Base-by-base conservation (phyloP, 2,329 filamentous ascomycete genomes). In the Colletotrichum sojae region DNA sequence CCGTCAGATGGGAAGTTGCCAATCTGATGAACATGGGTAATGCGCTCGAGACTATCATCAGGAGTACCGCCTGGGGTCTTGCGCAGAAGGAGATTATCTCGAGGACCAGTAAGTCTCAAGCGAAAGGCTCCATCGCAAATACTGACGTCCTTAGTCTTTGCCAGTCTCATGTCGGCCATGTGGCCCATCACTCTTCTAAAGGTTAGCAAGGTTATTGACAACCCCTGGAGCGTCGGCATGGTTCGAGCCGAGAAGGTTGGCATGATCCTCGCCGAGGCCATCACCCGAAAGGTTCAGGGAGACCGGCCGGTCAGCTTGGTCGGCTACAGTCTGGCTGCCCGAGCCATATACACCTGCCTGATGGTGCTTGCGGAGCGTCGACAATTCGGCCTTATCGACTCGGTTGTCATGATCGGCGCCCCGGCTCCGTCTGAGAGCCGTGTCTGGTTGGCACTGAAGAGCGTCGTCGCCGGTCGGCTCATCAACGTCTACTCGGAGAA, bases 401-500 rank as follows among this genome's bases (percentile, higher is more conserved):
- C 92, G 40, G 95, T 92, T 2, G 89, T 97, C 27, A 78, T 98
- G 61, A 94, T 98, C 77, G 95, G 95, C 1, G 87, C 92, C 0
- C 94, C 95, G 0, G 91, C 91, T 6, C 94, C 95, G 0, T 90
- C 92, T 1, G 88, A 92, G 22, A 86, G 86, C 2, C 84, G 86
- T 8, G 90, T 93, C 61, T 98, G 95, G 95, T 85, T 92, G 31
- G 86, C 89, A 6, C 87, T 97, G 76, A 90, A 93, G 71, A 91
- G 89, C 67, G 92, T 95, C 2, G 94, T 97, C 4, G 87, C 90
- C 48, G 94, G 95, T 0, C 89, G 94, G 22, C 84, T 98, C n/a
- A 87, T 98, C 76, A 98, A 98, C 74, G 94, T 96, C 4, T 98
- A 91, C 78, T 97, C 93, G 1, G 90, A 92, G 59, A 93, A 94